Evolutionary conservation across 2,329 filamentous ascomycete genomes (phyloP).

Genomic region (Zasmidium angulare): DNA sequence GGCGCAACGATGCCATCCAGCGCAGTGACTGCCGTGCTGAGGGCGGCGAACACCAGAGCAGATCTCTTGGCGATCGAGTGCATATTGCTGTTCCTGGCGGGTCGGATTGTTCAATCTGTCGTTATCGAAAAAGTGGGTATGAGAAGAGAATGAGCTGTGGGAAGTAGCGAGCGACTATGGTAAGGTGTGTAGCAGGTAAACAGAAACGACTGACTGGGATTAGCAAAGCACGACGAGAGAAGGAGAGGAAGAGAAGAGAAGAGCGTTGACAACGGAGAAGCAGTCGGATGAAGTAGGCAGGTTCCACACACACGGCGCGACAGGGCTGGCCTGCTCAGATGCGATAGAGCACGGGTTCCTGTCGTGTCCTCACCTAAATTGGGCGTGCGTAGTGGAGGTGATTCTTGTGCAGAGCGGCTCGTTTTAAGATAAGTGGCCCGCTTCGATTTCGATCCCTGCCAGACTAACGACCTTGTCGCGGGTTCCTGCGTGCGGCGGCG

Average conservation of each 20-base stretch:
- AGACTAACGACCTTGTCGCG: not conserved
- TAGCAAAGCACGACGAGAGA: not conserved
- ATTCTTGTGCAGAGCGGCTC: not conserved
- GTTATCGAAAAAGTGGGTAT: slow-evolving; percentile 5
- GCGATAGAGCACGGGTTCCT: slow-evolving; percentile 1
- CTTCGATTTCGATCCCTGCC: not conserved
- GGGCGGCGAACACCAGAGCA: slow-evolving; percentile 11
- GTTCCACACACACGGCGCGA: not conserved
- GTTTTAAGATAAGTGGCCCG: not conserved
- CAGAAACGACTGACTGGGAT: not conserved
- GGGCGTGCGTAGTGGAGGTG: not conserved
- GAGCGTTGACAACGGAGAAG: not conserved
- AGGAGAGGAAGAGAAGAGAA: not conserved
- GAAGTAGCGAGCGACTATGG: slow-evolving; percentile 1
- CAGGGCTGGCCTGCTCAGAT: not conserved
- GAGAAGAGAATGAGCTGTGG: not conserved
- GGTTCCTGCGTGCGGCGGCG: not conserved
- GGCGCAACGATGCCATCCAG: slow-evolving; percentile 30
- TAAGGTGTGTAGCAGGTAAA: not conserved
- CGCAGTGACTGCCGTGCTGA: slow-evolving; percentile 16
- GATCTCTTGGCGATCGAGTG: slow-evolving; percentile 8
- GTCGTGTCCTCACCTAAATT: slow-evolving; percentile 3
- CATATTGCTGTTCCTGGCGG: not conserved
- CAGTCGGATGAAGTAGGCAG: slow-evolving; percentile 3
- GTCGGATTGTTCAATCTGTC: not conserved